These are phyloP conservation scores for Lachancea dasiensis DNA, from an alignment of 805 yeast species.

Conservation along the genomic window DNA sequence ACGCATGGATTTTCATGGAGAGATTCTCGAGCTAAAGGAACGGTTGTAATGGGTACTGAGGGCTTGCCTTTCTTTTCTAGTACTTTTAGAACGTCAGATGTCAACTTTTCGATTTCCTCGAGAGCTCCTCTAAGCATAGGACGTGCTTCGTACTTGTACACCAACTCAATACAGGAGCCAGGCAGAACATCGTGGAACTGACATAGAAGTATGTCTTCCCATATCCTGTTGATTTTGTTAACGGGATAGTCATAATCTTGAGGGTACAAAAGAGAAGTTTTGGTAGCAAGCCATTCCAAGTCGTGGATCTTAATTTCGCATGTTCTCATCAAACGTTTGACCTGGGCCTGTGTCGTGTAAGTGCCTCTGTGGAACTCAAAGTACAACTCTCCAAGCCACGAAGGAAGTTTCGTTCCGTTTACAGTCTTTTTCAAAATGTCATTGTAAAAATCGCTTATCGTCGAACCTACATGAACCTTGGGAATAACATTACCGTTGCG, in stretches of 20 bases:
- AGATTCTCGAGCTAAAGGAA: too few relatives aligned
- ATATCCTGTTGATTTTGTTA: slow-evolving; percentile 56
- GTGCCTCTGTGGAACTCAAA: slow-evolving; percentile 97
- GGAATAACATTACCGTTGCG: slow-evolving; percentile 72
- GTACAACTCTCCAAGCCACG: slow-evolving; percentile 92
- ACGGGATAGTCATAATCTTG: slow-evolving; percentile 64
- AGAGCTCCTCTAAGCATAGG: slow-evolving; percentile 64
- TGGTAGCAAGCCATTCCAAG: slow-evolving; percentile 75
- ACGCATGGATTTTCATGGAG: too few relatives aligned
- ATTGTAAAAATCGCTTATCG: slow-evolving; percentile 74
- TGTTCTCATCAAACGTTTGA: slow-evolving; percentile 72
- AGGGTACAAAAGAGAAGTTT: slow-evolving; percentile 50
- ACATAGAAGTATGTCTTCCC: slow-evolving; percentile 87
- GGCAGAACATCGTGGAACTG: slow-evolving; percentile 99
- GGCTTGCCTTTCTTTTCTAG: slow-evolving; percentile 27
- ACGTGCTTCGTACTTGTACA: slow-evolving; percentile 80
- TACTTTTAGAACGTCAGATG: slow-evolving; percentile 44
- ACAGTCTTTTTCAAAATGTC: slow-evolving; percentile 55
- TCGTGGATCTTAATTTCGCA: slow-evolving; percentile 77
- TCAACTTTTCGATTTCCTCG: slow-evolving; percentile 46
- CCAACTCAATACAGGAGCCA: slow-evolving; percentile 92
- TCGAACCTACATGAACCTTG: slow-evolving; percentile 64
- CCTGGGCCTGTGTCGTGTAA: slow-evolving; percentile 87
- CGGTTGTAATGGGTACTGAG: slow-evolving; percentile 2
- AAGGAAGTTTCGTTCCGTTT: slow-evolving; percentile 62